phyloP scores from a whole-genome alignment of 2,329 filamentous ascomycete genomes.

The Aureobasidium melanogenum region DNA sequence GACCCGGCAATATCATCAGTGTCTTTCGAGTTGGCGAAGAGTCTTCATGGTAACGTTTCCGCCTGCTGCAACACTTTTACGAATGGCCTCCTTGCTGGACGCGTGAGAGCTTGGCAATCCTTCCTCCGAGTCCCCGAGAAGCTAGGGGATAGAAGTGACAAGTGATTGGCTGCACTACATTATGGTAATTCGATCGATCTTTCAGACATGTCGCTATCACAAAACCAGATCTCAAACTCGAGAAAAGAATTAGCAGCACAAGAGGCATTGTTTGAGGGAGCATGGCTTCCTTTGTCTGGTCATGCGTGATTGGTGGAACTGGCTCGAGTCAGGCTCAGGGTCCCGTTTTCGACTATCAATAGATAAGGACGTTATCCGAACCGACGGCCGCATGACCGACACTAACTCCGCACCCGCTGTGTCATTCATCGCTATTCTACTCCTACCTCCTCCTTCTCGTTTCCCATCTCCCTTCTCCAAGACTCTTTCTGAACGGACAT shows the following conservation, averaged over 20 bases:
- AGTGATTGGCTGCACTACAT: neutral
- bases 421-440: too few species aligned
- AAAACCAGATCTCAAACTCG: neutral
- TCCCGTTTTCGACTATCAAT: neutral
- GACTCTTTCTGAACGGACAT: neutral
- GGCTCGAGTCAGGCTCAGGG: neutral
- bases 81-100: neutral
- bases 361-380: conserved; percentile 4
- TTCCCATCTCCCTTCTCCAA: neutral
- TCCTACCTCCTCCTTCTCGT: neutral
- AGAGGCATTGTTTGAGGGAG: neutral
- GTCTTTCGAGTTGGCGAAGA: neutral
- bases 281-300: neutral
- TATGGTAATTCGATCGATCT: neutral
- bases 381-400: conserved; percentile 5
- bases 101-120: conserved; percentile 3
- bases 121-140: neutral
- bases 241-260: neutral
- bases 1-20: conserved; percentile 6
- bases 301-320: neutral
- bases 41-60: neutral
- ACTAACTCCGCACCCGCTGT: conserved; percentile 7
- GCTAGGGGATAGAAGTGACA: neutral
- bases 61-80: neutral
- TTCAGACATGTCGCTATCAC: neutral